Evolutionary conservation across 2,329 filamentous ascomycete genomes (phyloP).

Genomic region (Diaporthe citrichinensis): DNA sequence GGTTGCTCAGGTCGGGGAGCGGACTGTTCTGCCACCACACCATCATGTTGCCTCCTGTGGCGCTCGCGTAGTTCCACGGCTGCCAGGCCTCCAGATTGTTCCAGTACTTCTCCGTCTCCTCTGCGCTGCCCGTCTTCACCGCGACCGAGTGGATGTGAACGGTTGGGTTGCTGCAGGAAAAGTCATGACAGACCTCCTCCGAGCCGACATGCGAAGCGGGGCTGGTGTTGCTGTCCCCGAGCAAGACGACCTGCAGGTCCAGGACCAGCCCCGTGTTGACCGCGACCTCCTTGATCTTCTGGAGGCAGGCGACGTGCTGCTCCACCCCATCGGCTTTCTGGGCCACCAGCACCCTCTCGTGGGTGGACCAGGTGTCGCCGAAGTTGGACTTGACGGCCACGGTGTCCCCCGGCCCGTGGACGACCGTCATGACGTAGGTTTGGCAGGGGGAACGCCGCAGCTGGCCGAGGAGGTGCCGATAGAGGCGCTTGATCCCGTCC

Average conservation of each 20-base stretch:
- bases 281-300: slow-evolving; percentile 6
- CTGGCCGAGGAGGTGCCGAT: not conserved
- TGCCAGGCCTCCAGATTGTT: not conserved
- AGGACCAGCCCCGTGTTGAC: not conserved
- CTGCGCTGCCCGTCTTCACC: not conserved
- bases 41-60: not conserved
- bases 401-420: not conserved
- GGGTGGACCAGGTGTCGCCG: not conserved
- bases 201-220: not conserved
- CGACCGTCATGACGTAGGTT: slow-evolving; percentile 25
- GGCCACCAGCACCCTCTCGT: not conserved
- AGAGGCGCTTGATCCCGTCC: slow-evolving; percentile 9
- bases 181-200: not conserved
- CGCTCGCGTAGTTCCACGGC: slow-evolving; percentile 1
- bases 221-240: not conserved
- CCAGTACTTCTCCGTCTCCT: not conserved
- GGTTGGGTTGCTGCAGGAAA: not conserved
- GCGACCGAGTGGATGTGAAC: slow-evolving; percentile 14
- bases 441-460: not conserved
- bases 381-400: not conserved
- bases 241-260: slow-evolving; percentile 11
- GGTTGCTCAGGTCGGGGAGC: not conserved
- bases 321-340: not conserved
- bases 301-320: slow-evolving; percentile 7
- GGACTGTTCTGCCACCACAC: not conserved